phyloP scores from a whole-genome alignment of 495 filamentous ascomycete genomes.

The Cudoniella acicularis region DNA sequence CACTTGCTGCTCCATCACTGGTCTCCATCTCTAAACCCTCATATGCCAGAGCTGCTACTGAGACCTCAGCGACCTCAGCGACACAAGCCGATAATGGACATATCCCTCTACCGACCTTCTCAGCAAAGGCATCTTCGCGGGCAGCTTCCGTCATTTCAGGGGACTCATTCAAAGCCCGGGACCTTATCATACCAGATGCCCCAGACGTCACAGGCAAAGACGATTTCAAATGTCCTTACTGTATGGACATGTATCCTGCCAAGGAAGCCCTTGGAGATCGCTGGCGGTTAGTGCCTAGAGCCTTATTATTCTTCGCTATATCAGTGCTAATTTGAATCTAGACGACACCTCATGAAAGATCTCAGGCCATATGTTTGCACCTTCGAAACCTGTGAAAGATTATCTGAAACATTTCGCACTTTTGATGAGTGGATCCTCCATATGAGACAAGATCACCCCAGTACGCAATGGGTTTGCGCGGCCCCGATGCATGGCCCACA shows the following conservation, averaged over 20 bases:
- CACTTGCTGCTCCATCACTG: not conserved
- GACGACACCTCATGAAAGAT: not conserved
- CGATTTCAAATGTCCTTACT: not conserved
- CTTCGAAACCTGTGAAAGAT: not conserved
- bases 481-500: too few relatives aligned
- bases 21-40: not conserved
- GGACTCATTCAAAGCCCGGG: not conserved
- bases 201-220: not conserved
- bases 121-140: not conserved
- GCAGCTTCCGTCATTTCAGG: not conserved
- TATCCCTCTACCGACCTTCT: not conserved
- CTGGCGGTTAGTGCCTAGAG: not conserved
- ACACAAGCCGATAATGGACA: not conserved
- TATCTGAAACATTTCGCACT: not conserved
- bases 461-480: not conserved
- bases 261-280: not conserved
- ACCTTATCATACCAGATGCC: not conserved
- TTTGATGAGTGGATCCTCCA: not conserved
- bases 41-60: not conserved
- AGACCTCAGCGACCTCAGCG: not conserved
- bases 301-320: not conserved
- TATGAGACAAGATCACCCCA: not conserved
- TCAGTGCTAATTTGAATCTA: not conserved
- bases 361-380: not conserved
- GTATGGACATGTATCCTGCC: not conserved